These are phyloP conservation scores for Knufia petricola DNA, from an alignment of 2,329 filamentous ascomycete species.

Conservation along the genomic window DNA sequence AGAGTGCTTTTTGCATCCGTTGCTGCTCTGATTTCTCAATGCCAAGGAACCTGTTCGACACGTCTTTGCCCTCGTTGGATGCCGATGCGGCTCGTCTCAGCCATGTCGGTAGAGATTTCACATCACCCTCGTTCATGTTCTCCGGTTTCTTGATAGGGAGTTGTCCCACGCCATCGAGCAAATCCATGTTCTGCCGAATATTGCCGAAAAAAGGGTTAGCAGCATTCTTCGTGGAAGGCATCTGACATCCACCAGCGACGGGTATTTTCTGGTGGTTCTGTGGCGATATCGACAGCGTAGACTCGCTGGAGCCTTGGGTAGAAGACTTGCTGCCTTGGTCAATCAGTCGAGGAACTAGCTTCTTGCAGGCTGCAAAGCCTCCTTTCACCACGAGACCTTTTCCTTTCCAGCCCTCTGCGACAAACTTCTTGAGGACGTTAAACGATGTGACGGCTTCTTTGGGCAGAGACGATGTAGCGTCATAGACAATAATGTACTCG, in stretches of 20 bases:
- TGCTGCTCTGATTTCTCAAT: constrained; percentile 80
- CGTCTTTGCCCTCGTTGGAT: constrained; percentile 64
- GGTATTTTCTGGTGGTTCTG: constrained; percentile 53
- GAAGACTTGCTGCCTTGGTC: constrained; percentile 39
- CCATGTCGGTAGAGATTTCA: constrained; percentile 62
- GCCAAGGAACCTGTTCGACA: constrained; percentile 71
- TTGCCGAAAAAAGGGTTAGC: constrained; percentile 90
- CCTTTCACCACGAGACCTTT: constrained; percentile 66
- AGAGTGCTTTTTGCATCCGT: constrained; percentile 79
- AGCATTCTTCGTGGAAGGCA: constrained; percentile 59
- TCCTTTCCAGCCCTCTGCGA: constrained; percentile 69
- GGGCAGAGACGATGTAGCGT: constrained; percentile 62
- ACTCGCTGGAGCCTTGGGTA: constrained; percentile 26
- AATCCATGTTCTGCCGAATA: constrained; percentile 91
- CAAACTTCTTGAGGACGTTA: constrained; percentile 91
- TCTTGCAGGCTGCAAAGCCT: constrained; percentile 67
- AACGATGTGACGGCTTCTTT: constrained; percentile 72
- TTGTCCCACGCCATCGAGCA: constrained; percentile 86
- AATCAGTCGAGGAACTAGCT: constrained; percentile 55
- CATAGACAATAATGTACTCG: constrained; percentile 77
- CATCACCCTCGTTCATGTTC: constrained; percentile 38
- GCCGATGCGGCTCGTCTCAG: constrained; percentile 57
- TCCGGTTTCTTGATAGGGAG: constrained; percentile 51
- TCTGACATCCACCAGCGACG: constrained; percentile 79
- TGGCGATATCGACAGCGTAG: constrained; percentile 44